Evolutionary conservation across 768 basidiomycete species (phyloP), one percentile per base, ranked within the genome.

Genomic region (Auriculariales sp.): DNA sequence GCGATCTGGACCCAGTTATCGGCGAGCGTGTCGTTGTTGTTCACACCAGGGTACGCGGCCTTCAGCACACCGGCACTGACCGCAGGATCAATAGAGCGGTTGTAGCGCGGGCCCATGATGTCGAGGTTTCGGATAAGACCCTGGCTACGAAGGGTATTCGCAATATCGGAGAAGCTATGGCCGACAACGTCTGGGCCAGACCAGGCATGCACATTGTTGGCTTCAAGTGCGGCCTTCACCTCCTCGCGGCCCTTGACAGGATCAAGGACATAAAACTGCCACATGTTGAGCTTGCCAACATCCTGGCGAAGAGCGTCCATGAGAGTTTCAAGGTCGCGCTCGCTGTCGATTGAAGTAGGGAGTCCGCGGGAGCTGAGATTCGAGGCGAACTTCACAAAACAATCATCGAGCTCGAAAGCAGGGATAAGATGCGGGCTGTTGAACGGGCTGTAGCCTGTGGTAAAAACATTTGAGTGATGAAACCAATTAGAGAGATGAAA

Each of bases 181-280:
- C 78, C 77, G 12, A 61, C 60, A 22, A 92, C 59, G 49, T 73
- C 61, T 1, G 74, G 66, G 3, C 83, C 86, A 3, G 60, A 63
- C 88, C 91, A 93, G 3, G 68, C 52, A 12, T 66, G 63, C 28
- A 75, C 55, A 5, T 12, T 4, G 7, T 68, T 65, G 4, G 66
- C 56, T 3, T 58, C 58, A 28, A 94, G 66, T 2, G 77, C 78
- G 0, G 71, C 64, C 45, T 66, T 70, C 53, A 90, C 71, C 2
- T 71, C 67, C 12, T 68, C 69, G 55, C 73, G 78, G 62, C 93
- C 87, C 24, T 70, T 64, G 32, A 68, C 66, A 10, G 78, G 71
- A 58, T 97, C 82, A 46, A 98, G 70, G 17, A 93, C 84, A 62
- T 98, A 99, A 68, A 82, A 99, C 58, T 98, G 84, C 89, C 90